Percentiles rank a stretch among this genome's conserved stretches.
Evolutionary conservation across 1,284 basidiomycete species (phyloP).

Genomic region (Ustilago xerochloae): DNA sequence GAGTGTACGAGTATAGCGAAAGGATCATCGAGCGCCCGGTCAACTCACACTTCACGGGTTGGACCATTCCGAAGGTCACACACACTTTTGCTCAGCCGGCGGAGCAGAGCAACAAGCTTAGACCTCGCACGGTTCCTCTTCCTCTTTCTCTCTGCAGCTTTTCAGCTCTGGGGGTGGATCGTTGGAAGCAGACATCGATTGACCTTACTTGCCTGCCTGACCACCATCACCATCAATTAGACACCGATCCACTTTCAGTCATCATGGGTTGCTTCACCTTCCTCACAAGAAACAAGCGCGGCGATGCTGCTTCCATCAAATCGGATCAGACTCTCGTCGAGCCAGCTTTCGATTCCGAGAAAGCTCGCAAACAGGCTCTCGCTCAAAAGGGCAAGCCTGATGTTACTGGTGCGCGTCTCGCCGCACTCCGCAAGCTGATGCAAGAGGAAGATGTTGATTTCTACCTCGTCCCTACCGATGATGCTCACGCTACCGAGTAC

Average conservation of each 20-base stretch:
- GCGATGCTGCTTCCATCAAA: slow-evolving; percentile 34
- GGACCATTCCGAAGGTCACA: neutral
- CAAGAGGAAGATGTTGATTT: slow-evolving; percentile 45
- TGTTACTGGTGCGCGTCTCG: slow-evolving; percentile 70
- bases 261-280: slow-evolving; percentile 46
- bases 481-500: slow-evolving; percentile 89
- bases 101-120: neutral
- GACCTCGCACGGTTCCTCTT: too few species aligned
- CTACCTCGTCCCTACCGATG: slow-evolving; percentile 79
- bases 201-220: too few species aligned
- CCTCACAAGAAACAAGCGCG: slow-evolving; percentile 17
- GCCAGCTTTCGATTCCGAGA: slow-evolving; percentile 9
- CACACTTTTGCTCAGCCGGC: neutral
- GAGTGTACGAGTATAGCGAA: too few species aligned
- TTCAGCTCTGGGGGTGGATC: too few species aligned
- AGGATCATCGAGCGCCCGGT: too few species aligned
- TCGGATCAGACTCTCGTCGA: slow-evolving; percentile 43
- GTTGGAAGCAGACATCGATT: too few species aligned
- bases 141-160: too few species aligned
- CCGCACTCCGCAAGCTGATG: slow-evolving; percentile 70
- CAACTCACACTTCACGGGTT: too few species aligned
- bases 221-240: too few species aligned
- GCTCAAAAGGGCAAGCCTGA: slow-evolving; percentile 18
- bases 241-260: neutral
- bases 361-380: slow-evolving; percentile 11